Conservation (phyloP, 495 filamentous ascomycete genomes). For the Xylaria sp. region DNA sequence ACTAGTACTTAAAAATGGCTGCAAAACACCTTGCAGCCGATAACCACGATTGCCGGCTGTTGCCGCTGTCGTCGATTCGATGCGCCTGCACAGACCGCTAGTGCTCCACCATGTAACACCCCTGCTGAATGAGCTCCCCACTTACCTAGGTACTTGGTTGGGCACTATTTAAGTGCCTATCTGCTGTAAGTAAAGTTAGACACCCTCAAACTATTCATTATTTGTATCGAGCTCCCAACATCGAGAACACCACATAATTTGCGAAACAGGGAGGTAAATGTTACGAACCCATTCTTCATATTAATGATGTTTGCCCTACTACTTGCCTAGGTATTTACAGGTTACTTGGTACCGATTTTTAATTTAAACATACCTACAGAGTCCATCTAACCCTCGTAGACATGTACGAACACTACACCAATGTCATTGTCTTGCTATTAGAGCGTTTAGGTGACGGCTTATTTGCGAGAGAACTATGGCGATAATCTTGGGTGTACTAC, state of each 20-base stretch:
- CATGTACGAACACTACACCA: background rate
- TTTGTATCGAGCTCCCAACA: too few relatives aligned
- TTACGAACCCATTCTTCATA: too few relatives aligned
- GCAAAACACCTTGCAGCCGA: constrained; percentile 14
- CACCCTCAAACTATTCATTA: too few relatives aligned
- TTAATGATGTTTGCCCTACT: background rate
- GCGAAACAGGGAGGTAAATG: too few relatives aligned
- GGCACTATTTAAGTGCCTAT: too few relatives aligned
- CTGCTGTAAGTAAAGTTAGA: too few relatives aligned
- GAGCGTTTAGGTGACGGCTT: background rate
- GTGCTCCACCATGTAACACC: background rate
- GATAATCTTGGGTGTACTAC: background rate
- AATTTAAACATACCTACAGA: too few relatives aligned
- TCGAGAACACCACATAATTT: too few relatives aligned
- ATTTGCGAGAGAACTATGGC: background rate
- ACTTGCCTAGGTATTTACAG: too few relatives aligned
- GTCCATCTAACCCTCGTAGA: too few relatives aligned
- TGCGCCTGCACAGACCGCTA: background rate
- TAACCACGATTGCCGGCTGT: constrained; percentile 22
- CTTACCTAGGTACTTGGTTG: too few relatives aligned
- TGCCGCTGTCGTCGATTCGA: background rate
- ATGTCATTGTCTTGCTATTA: background rate
- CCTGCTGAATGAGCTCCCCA: background rate
- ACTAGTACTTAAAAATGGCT: background rate
- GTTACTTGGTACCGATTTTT: too few relatives aligned